These are phyloP conservation scores for Ophiostoma ips DNA, from an alignment of 2,329 filamentous ascomycete species.

Conservation along the genomic window DNA sequence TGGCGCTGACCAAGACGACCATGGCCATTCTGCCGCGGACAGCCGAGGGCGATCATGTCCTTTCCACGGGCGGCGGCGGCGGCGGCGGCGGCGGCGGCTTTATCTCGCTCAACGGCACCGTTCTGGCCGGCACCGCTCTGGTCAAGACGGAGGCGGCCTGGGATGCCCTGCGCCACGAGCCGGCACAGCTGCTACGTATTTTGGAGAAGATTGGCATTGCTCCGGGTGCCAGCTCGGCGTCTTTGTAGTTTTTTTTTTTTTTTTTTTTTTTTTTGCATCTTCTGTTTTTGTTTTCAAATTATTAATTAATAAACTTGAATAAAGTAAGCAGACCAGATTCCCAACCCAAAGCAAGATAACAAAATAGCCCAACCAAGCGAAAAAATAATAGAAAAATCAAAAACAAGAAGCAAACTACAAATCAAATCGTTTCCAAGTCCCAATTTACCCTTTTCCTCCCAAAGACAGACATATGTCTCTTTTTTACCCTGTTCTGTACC, in stretches of 20 bases:
- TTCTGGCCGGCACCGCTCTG: constrained; percentile 49
- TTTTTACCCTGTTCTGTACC: not conserved
- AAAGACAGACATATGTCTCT: too few relatives aligned
- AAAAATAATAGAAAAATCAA: not conserved
- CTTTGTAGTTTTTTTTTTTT: not conserved
- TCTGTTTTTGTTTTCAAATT: too few relatives aligned
- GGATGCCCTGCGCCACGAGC: constrained; percentile 34
- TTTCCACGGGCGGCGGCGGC: too few relatives aligned
- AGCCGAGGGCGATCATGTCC: constrained; percentile 42
- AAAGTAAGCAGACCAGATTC: not conserved
- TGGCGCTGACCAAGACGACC: constrained; percentile 40
- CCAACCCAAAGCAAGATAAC: not conserved
- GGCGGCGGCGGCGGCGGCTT: too few relatives aligned
- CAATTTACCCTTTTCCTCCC: too few relatives aligned
- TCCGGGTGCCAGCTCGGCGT: not conserved
- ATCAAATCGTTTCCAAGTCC: not conserved
- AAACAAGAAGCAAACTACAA: not conserved
- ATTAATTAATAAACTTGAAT: not conserved
- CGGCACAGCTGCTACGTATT: constrained; percentile 24
- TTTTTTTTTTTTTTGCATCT: too few relatives aligned
- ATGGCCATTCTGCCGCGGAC: constrained; percentile 42
- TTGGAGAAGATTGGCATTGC: constrained; percentile 27
- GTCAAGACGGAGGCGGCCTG: constrained; percentile 47
- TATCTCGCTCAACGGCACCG: constrained; percentile 44
- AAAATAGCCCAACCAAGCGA: not conserved